phyloP scores from a whole-genome alignment of 441 rosid species.

The Brassica balearica region DNA sequence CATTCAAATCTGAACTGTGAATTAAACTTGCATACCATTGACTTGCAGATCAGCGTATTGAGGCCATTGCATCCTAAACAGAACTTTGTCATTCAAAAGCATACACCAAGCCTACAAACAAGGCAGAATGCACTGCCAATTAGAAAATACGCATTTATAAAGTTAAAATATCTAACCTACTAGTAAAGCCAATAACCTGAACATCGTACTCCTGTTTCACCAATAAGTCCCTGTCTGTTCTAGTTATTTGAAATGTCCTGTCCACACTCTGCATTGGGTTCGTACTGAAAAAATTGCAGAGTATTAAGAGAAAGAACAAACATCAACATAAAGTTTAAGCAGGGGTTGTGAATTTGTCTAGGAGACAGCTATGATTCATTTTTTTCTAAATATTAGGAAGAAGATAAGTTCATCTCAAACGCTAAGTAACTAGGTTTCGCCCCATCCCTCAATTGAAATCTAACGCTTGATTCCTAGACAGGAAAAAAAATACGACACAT shows the following conservation, averaged over 20 bases:
- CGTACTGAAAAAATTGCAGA: constrained; percentile 52
- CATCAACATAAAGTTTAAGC: constrained; percentile 13
- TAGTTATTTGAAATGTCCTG: constrained; percentile 72
- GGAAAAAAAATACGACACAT: background rate
- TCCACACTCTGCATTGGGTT: constrained; percentile 75
- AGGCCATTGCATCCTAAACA: constrained; percentile 97
- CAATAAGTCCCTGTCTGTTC: constrained; percentile 72
- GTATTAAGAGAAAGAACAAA: constrained; percentile 16
- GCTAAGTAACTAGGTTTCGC: constrained; percentile 7
- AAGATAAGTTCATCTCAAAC: constrained; percentile 13
- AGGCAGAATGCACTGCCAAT: constrained; percentile 32
- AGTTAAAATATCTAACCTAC: constrained; percentile 4
- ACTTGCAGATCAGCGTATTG: constrained; percentile 91
- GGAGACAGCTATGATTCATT: constrained; percentile 1
- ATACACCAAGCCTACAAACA: constrained; percentile 87
- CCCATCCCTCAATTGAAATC: constrained; percentile 11
- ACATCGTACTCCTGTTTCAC: constrained; percentile 73
- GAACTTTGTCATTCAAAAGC: constrained; percentile 96
- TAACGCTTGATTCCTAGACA: constrained; percentile 5
- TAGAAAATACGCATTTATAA: constrained; percentile 13
- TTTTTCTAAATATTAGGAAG: constrained; percentile 9
- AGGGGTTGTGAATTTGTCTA: constrained; percentile 12
- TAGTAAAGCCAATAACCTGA: constrained; percentile 65
- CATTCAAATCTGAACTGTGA: background rate
- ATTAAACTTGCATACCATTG: constrained; percentile 66